Base-by-base conservation (phyloP, 1,284 basidiomycete species). In the Schizophyllum amplum region DNA sequence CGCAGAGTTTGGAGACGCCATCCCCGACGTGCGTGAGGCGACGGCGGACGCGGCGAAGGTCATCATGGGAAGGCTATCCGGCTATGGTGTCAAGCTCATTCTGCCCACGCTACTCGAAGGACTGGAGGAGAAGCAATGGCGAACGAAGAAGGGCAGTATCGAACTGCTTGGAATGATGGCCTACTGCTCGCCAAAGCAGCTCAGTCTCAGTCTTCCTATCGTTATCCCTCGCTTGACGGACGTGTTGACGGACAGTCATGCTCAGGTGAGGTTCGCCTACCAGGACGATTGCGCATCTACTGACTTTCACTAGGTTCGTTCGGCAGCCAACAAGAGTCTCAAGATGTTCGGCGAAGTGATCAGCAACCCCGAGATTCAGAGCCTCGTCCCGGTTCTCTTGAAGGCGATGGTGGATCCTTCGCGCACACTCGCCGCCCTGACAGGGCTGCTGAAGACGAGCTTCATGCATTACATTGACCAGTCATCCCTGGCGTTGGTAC, bases 381-480 rank as follows among this genome's bases (percentile, higher is more conserved):
- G 85, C 4, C 79, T 99, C 59, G 94, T 96, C 24, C 91, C 91
- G n/a, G 81, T 88, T 11, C 83, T 99, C 61, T 83, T 99, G 66
- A 98, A 95, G 71, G 97, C 97, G 1, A 81, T 99, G 63, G 94
- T 98, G 24, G 96, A 99, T 71, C 97, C 97, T 5, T 85, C 84
- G 0, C 98, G 95, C 75, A 99, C 94, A 5, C 82, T 90, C 7
- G 84, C 78, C 59, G 97, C 96, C 0, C 76, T 99, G 57, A 75
- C 87, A 24, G 80, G 88, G 0, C 76, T 99, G 42, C 78, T 99
- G 60, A 93, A 94, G 71, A 98, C 93, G 7, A 94, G 93, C 5
- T 99, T 99, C 73, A 92, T 94, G 73, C 97, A 99, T 69, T 98
- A 98, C 68, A 96, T 99, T 64, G 97, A 99, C 66, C 92, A 95